A percentile compares a stretch with the other conserved stretches of the same genome.
phyloP scores from a whole-genome alignment of 768 basidiomycete species.

The Suillus subluteus region DNA sequence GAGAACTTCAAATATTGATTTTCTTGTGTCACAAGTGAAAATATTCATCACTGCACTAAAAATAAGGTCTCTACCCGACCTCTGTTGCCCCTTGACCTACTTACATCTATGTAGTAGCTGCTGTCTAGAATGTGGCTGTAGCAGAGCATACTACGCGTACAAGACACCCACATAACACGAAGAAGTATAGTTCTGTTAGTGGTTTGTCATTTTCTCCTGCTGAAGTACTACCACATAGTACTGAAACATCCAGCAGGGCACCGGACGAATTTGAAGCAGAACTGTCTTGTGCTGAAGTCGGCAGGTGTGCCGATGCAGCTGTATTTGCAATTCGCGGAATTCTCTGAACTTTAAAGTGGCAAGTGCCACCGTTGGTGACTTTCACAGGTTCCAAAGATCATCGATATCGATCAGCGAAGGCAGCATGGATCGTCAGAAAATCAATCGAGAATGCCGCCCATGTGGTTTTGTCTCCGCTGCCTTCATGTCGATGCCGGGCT shows the following conservation, averaged over 20 bases:
- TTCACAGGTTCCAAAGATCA: background rate
- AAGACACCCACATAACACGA: background rate
- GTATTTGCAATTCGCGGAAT: background rate
- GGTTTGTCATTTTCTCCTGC: background rate
- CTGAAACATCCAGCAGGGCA: background rate
- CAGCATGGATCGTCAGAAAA: background rate
- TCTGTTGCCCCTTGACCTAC: background rate
- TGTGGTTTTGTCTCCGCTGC: background rate
- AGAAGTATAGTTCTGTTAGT: background rate
- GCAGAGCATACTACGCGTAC: background rate
- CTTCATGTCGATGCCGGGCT: background rate
- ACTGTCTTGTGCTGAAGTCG: background rate
- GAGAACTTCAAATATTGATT: background rate
- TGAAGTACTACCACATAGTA: background rate
- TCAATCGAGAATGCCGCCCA: background rate
- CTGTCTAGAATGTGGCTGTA: background rate
- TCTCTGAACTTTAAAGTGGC: background rate
- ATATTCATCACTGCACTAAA: background rate
- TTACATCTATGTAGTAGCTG: background rate
- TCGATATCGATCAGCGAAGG: background rate
- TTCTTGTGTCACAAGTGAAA: background rate
- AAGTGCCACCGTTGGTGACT: background rate
- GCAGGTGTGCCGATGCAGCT: background rate
- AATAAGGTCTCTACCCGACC: background rate
- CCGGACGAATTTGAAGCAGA: background rate